Evolutionary conservation across 805 yeast species (phyloP).

Genomic region (Lachancea cidri): DNA sequence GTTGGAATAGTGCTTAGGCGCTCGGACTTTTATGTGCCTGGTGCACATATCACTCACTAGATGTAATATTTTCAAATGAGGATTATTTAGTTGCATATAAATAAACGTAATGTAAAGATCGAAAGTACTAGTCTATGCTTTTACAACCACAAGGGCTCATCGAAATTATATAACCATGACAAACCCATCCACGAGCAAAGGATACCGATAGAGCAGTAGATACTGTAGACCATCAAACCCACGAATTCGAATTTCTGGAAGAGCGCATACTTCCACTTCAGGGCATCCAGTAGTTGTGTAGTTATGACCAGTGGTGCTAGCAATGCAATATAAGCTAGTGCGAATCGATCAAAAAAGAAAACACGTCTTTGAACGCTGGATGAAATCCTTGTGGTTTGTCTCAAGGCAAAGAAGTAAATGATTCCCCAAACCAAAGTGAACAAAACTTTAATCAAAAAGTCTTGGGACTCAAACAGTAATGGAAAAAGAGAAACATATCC

Average conservation of each 20-base stretch:
- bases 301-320: conserved; percentile 57
- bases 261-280: conserved; percentile 48
- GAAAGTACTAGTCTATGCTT: neutral
- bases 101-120: neutral
- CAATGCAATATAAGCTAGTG: conserved; percentile 61
- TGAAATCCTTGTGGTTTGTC: conserved; percentile 53
- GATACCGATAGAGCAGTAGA: conserved; percentile 83
- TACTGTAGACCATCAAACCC: conserved; percentile 75
- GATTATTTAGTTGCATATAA: neutral
- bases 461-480: conserved; percentile 70
- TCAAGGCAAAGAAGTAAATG: conserved; percentile 65
- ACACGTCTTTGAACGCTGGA: conserved; percentile 40
- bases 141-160: conserved; percentile 60
- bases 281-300: conserved; percentile 45
- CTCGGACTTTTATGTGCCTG: neutral
- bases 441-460: conserved; percentile 67
- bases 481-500: conserved; percentile 91
- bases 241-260: conserved; percentile 65
- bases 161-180: conserved; percentile 82
- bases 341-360: conserved; percentile 67
- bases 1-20: conserved; percentile 2
- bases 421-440: conserved; percentile 85
- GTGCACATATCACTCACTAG: neutral
- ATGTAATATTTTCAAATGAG: neutral
- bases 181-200: conserved; percentile 83